Conservation (phyloP, 257 asterid species). For the Nicotiana tomentosiformis region DNA sequence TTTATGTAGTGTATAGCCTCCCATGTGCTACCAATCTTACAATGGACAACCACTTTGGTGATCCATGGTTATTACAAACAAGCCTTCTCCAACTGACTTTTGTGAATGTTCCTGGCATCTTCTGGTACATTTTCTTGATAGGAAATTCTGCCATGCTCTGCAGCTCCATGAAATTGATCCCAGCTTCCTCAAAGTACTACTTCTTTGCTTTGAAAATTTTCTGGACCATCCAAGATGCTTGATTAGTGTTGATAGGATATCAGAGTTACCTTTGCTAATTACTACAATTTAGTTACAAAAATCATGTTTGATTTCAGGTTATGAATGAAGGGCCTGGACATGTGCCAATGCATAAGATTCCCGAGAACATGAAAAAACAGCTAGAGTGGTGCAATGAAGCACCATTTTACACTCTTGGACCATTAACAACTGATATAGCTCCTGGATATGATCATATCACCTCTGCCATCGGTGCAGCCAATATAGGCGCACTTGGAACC, state of each 20-base stretch:
- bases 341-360: conserved; percentile 87
- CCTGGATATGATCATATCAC: conserved; percentile 96
- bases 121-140: too few species aligned
- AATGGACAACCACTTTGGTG: too few species aligned
- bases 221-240: too few species aligned
- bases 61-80: too few species aligned
- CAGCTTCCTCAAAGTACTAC: too few species aligned
- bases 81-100: too few species aligned
- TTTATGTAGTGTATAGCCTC: too few species aligned
- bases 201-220: too few species aligned
- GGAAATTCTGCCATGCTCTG: too few species aligned
- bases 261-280: background rate
- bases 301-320: conserved; percentile 37
- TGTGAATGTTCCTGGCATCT: too few species aligned
- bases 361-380: conserved; percentile 94
- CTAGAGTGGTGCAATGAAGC: conserved; percentile 96
- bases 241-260: background rate
- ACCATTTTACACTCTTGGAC: conserved; percentile 92
- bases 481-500: conserved; percentile 92
- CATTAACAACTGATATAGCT: conserved; percentile 86
- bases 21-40: too few species aligned
- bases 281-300: background rate
- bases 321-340: conserved; percentile 99
- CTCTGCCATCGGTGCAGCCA: conserved; percentile 94
- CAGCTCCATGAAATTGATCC: too few species aligned